Conservation (phyloP, 768 basidiomycete species). For the Amanita fuliginea region DNA sequence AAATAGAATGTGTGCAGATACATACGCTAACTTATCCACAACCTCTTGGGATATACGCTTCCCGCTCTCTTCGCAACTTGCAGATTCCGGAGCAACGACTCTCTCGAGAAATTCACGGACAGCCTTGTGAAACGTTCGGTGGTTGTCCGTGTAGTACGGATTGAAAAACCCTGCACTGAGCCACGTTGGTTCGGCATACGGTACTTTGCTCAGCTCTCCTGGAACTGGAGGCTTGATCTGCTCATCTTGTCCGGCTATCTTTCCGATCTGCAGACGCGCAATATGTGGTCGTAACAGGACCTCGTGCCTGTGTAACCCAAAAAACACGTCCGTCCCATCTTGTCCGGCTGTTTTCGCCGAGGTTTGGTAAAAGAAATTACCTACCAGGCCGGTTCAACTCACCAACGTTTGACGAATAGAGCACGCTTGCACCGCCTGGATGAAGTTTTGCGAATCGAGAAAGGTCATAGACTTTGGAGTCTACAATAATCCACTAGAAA, state of each 20-base stretch:
- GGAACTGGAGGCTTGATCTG: constrained; percentile 39
- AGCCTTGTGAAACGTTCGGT: constrained; percentile 63
- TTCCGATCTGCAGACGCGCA: constrained; percentile 62
- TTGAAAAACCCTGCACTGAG: constrained; percentile 53
- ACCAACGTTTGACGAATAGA: constrained; percentile 60
- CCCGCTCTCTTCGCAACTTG: constrained; percentile 74
- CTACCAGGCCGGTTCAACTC: constrained; percentile 11
- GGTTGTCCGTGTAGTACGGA: constrained; percentile 71
- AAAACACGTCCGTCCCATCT: constrained; percentile 75
- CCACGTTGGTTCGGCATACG: constrained; percentile 85
- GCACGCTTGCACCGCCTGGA: constrained; percentile 72
- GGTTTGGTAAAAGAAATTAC: background rate
- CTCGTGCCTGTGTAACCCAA: constrained; percentile 76
- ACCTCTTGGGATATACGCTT: constrained; percentile 80
- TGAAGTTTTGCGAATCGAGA: constrained; percentile 76
- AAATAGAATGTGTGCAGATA: background rate
- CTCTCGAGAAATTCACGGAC: constrained; percentile 71
- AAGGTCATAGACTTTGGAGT: constrained; percentile 74
- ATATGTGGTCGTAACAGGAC: constrained; percentile 64
- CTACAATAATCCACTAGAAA: constrained; percentile 68
- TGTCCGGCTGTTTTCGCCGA: constrained; percentile 40
- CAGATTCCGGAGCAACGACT: constrained; percentile 65
- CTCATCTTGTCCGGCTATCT: constrained; percentile 44
- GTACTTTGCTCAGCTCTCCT: constrained; percentile 64
- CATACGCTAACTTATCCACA: constrained; percentile 75